phyloP scores from a whole-genome alignment of 345 rosid genomes.

The Raphanus raphanistrum region DNA sequence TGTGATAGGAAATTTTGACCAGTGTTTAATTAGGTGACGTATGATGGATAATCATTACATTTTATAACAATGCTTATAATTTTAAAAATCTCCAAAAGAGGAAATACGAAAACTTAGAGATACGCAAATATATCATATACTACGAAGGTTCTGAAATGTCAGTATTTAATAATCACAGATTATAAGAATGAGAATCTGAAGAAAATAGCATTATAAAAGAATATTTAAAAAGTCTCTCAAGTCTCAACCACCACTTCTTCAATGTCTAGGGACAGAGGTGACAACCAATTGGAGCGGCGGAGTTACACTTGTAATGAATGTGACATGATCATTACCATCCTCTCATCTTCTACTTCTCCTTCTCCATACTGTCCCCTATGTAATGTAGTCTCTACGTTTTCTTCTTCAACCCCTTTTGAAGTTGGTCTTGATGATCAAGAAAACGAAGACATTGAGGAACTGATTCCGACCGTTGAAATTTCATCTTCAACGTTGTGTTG shows the following conservation, averaged over 20 bases:
- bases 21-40: neutral
- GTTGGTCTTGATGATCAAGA: neutral
- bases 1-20: neutral
- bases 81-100: neutral
- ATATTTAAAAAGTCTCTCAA: neutral
- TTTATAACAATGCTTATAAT: neutral
- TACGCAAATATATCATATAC: neutral
- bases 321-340: conserved; percentile 41
- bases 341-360: conserved; percentile 14
- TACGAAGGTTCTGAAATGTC: neutral
- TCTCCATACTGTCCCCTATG: conserved; percentile 42
- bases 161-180: neutral
- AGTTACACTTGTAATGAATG: conserved; percentile 49
- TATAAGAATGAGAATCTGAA: neutral
- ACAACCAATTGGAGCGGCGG: conserved; percentile 3
- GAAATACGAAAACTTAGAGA: neutral
- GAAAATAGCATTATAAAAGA: neutral
- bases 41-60: neutral
- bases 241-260: neutral
- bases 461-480: neutral
- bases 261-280: neutral
- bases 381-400: neutral
- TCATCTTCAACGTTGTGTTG: neutral
- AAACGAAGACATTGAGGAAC: conserved; percentile 24
- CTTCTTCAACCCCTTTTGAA: conserved; percentile 2